Percentiles rank a stretch among this genome's conserved stretches.
phyloP scores from a whole-genome alignment of 2,329 filamentous ascomycete species.

The Fusarium napiforme region DNA sequence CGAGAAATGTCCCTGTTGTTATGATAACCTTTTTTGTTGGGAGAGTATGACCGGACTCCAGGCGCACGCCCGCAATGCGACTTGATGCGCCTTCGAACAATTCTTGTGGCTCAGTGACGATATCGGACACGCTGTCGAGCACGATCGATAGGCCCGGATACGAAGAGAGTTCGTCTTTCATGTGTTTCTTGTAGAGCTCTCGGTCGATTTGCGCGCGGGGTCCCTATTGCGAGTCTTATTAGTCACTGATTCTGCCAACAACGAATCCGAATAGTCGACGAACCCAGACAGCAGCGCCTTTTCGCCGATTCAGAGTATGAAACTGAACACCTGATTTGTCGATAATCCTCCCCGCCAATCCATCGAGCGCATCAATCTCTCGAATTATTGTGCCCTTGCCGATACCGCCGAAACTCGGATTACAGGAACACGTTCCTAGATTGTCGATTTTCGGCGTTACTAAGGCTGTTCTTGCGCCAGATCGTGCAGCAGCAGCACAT shows the following conservation, averaged over 20 bases:
- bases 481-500: constrained; percentile 87
- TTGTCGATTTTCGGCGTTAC: constrained; percentile 90
- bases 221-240: constrained; percentile 59
- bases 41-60: constrained; percentile 89
- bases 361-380: constrained; percentile 94
- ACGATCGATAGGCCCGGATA: constrained; percentile 86
- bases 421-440: constrained; percentile 94
- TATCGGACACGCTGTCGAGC: constrained; percentile 90
- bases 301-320: constrained; percentile 84
- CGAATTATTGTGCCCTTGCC: constrained; percentile 96
- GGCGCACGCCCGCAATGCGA: constrained; percentile 83
- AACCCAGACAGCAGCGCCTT: constrained; percentile 93
- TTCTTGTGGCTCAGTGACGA: constrained; percentile 69
- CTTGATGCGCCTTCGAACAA: constrained; percentile 62
- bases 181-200: constrained; percentile 86
- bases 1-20: constrained; percentile 94
- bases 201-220: constrained; percentile 96
- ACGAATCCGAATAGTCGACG: constrained; percentile 23
- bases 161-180: constrained; percentile 83
- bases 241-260: background rate
- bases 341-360: constrained; percentile 85
- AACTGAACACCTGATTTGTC: constrained; percentile 98
- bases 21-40: constrained; percentile 86
- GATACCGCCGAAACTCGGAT: constrained; percentile 97
- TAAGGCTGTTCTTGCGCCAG: constrained; percentile 88